Percentiles rank a stretch among this genome's conserved stretches.
phyloP scores from a whole-genome alignment of 768 basidiomycete species.

The Rhizopogon vinicolor region DNA sequence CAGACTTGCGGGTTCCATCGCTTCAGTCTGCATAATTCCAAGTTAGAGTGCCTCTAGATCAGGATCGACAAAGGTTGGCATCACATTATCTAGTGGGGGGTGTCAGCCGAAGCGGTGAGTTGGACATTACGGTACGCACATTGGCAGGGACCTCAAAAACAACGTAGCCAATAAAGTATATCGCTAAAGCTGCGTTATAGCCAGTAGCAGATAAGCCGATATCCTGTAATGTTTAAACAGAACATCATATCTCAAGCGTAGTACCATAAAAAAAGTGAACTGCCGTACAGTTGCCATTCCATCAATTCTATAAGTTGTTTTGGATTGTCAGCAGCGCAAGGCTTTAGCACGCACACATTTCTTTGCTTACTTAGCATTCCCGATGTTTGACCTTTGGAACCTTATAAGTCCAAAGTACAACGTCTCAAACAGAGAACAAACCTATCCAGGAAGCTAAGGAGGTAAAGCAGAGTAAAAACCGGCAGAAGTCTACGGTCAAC shows the following conservation, averaged over 20 bases:
- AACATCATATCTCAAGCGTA: neutral
- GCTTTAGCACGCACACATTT: neutral
- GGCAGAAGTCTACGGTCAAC: slow-evolving; percentile 34
- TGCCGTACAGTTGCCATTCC: slow-evolving; percentile 41
- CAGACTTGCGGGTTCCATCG: slow-evolving; percentile 55
- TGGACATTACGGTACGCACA: slow-evolving; percentile 23
- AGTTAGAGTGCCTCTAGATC: neutral
- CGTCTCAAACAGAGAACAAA: slow-evolving; percentile 7
- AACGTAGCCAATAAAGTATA: slow-evolving; percentile 60
- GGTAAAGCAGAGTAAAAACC: slow-evolving; percentile 34
- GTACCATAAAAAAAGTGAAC: slow-evolving; percentile 1
- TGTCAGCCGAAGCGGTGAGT: neutral
- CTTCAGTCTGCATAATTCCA: slow-evolving; percentile 39
- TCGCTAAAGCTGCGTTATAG: slow-evolving; percentile 53
- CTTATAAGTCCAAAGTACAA: neutral
- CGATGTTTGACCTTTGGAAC: slow-evolving; percentile 29
- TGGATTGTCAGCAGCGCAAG: neutral
- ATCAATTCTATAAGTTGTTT: slow-evolving; percentile 36
- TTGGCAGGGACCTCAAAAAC: slow-evolving; percentile 59
- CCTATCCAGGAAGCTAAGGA: slow-evolving; percentile 39
- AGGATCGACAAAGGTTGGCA: slow-evolving; percentile 7
- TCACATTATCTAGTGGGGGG: slow-evolving; percentile 16
- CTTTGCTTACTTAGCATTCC: slow-evolving; percentile 31
- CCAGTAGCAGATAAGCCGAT: slow-evolving; percentile 42
- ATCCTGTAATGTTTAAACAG: slow-evolving; percentile 31